Conservation (phyloP, 352 stramenopile genomes). For the Globisporangium rhizosaccharum region DNA sequence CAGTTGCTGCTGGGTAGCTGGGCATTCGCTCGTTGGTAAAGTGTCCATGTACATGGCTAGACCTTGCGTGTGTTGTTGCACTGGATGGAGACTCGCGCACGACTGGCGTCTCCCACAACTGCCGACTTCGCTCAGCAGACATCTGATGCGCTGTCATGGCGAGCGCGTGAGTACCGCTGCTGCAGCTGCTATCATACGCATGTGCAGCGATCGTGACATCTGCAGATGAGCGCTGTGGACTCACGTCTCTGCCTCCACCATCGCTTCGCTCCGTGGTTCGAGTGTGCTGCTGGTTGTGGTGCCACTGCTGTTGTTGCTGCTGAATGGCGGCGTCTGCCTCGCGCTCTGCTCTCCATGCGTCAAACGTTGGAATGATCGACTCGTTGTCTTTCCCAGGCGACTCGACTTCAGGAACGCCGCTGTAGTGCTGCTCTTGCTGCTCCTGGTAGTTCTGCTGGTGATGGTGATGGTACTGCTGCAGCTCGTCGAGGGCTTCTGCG, state of each 20-base stretch:
- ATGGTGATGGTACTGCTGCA: constrained; percentile 3
- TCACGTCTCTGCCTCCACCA: neutral
- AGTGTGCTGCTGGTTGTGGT: neutral
- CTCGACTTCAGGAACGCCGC: constrained; percentile 9
- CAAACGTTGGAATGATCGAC: constrained; percentile 15
- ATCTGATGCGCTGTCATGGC: constrained; percentile 1
- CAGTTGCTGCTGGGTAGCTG: neutral
- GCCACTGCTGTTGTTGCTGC: neutral
- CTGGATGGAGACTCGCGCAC: neutral
- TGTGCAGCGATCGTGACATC: constrained; percentile 11
- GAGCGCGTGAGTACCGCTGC: neutral
- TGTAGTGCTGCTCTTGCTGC: constrained; percentile 13
- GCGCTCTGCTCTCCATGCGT: constrained; percentile 18
- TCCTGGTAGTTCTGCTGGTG: constrained; percentile 6
- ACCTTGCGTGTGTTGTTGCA: neutral
- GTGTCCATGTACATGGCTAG: neutral
- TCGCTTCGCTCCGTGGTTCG: too few relatives aligned
- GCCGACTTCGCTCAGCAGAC: constrained; percentile 16
- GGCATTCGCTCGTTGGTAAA: neutral
- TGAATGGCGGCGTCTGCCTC: neutral
- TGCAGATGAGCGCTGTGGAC: constrained; percentile 3
- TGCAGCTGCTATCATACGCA: constrained; percentile 12
- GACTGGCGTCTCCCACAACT: constrained; percentile 21
- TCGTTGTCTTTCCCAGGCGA: constrained; percentile 9
- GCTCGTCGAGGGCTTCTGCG: constrained; percentile 7